These are phyloP conservation scores for Termitomyces sp. DNA, from an alignment of 768 basidiomycete genomes.

Conservation along the genomic window DNA sequence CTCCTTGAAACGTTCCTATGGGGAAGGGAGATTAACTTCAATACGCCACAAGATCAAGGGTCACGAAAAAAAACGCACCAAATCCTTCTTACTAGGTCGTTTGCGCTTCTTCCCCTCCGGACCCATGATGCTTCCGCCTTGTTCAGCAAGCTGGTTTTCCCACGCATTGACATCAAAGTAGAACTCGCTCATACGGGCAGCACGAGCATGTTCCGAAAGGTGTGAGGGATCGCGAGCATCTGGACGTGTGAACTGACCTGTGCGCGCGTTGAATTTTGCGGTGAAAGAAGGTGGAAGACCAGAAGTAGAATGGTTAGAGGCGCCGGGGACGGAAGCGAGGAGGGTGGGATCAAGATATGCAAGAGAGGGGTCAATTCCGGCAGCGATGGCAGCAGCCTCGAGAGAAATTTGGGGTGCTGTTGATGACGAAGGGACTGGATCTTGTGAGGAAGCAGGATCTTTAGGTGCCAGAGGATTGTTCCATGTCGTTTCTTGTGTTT, in stretches of 20 bases:
- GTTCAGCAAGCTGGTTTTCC: conserved; percentile 62
- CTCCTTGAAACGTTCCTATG: conserved; percentile 77
- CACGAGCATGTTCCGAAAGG: conserved; percentile 75
- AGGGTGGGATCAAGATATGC: conserved; percentile 78
- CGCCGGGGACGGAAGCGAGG: conserved; percentile 22
- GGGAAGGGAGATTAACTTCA: conserved; percentile 10
- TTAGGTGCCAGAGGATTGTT: conserved; percentile 52
- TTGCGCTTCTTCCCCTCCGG: conserved; percentile 69
- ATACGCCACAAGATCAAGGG: neutral
- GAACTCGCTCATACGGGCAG: conserved; percentile 81
- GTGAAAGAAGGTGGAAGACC: conserved; percentile 39
- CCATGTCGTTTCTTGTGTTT: conserved; percentile 82
- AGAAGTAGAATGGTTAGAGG: conserved; percentile 25
- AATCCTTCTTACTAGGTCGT: conserved; percentile 73
- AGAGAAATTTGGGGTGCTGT: conserved; percentile 40
- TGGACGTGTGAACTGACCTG: conserved; percentile 63
- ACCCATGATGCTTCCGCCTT: conserved; percentile 28
- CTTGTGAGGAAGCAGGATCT: conserved; percentile 16
- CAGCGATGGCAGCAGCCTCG: conserved; percentile 67
- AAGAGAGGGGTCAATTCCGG: conserved; percentile 79
- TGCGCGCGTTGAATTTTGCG: conserved; percentile 79
- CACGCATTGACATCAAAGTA: conserved; percentile 83
- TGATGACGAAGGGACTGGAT: conserved; percentile 15
- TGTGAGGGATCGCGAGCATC: conserved; percentile 72
- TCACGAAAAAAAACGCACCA: conserved; percentile 44